A percentile compares a stretch with the other conserved stretches of the same genome.
These are phyloP conservation scores for Monosporascus sp. DNA, from an alignment of 2,329 filamentous ascomycete genomes.

Conservation along the genomic window DNA sequence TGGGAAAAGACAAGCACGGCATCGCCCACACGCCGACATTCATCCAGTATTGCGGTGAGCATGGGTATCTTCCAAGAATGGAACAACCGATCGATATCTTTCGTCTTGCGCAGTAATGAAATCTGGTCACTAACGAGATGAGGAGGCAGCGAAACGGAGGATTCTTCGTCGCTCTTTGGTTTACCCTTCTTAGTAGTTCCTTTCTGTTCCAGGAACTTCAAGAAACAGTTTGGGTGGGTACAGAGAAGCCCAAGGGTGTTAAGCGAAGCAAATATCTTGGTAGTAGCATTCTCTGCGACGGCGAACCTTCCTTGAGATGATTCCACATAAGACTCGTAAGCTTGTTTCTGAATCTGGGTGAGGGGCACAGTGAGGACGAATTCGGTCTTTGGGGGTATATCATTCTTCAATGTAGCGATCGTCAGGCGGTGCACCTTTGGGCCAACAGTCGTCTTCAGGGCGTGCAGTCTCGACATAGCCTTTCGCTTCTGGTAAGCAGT, in stretches of 20 bases:
- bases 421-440: constrained; percentile 76
- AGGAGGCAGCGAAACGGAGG: constrained; percentile 19
- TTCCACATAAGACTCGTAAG: constrained; percentile 51
- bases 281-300: constrained; percentile 1
- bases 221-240: constrained; percentile 46
- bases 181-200: constrained; percentile 4
- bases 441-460: constrained; percentile 64
- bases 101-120: constrained; percentile 29
- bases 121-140: constrained; percentile 26
- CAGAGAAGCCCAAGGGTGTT: constrained; percentile 42
- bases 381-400: constrained; percentile 71
- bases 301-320: constrained; percentile 4
- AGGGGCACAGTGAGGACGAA: constrained; percentile 74
- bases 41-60: constrained; percentile 63
- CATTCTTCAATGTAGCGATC: constrained; percentile 56
- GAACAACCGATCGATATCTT: constrained; percentile 36
- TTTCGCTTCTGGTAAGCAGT: constrained; percentile 45
- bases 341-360: constrained; percentile 55
- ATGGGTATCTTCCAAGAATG: constrained; percentile 65
- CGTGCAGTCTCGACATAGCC: constrained; percentile 61
- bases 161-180: constrained; percentile 7
- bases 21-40: constrained; percentile 57
- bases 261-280: constrained; percentile 29
- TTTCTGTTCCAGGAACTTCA: constrained; percentile 25
- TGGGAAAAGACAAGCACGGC: constrained; percentile 80